phyloP scores from a whole-genome alignment of 495 filamentous ascomycete genomes.

The Chaetomium fimeti region DNA sequence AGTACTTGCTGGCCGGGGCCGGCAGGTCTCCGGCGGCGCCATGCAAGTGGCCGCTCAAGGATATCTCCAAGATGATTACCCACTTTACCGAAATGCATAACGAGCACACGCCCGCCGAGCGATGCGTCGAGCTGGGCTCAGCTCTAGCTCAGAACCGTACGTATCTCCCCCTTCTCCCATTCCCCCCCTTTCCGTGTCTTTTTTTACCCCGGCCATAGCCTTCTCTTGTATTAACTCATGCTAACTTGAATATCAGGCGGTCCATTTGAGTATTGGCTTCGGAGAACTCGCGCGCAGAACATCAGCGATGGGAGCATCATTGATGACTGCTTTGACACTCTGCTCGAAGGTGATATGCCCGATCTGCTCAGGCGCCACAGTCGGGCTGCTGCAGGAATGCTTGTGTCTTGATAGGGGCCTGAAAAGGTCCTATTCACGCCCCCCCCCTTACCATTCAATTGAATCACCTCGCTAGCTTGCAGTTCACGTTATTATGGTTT shows the following conservation, averaged over 20 bases:
- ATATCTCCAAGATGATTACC: slow-evolving; percentile 48
- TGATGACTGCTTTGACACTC: slow-evolving; percentile 35
- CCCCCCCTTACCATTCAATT: not conserved
- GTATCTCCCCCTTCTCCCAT: not conserved
- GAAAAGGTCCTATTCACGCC: too few species aligned
- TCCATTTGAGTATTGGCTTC: slow-evolving; percentile 49
- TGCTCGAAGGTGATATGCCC: slow-evolving; percentile 39
- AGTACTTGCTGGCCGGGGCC: slow-evolving; percentile 41
- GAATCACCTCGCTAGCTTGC: not conserved
- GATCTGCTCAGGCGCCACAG: slow-evolving; percentile 36
- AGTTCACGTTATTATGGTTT: not conserved
- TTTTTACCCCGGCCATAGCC: too few species aligned
- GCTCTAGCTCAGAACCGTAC: slow-evolving; percentile 43
- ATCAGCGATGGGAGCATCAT: slow-evolving; percentile 35
- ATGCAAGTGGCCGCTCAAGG: slow-evolving; percentile 49
- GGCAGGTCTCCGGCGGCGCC: slow-evolving; percentile 45
- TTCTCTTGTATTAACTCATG: not conserved
- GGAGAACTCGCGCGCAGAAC: slow-evolving; percentile 38
- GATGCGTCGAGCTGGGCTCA: slow-evolving; percentile 42
- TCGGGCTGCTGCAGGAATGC: slow-evolving; percentile 38
- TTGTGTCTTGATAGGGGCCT: not conserved
- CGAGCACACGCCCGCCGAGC: slow-evolving; percentile 40
- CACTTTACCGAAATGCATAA: slow-evolving; percentile 48
- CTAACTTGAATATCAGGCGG: slow-evolving; percentile 35
- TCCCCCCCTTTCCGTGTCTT: not conserved